Base-by-base conservation (phyloP, 768 basidiomycete genomes). In the Suillus plorans region DNA sequence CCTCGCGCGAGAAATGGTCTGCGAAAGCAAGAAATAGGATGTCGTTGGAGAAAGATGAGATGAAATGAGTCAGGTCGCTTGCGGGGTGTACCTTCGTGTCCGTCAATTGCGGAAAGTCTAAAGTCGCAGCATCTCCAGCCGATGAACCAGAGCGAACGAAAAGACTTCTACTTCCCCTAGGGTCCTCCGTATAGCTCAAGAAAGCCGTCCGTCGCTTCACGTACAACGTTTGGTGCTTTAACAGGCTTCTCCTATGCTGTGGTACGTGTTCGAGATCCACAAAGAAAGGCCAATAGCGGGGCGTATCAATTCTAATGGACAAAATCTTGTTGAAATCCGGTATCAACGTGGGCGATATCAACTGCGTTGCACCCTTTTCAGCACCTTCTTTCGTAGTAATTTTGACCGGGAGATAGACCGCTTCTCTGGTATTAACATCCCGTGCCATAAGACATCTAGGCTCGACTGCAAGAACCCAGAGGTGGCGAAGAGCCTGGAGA, bases 401-500 rank as follows among this genome's bases (percentile, higher is more conserved):
- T 76, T 95, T 96, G 71, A 98, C 85, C 0, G 96, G 97, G 0
- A 99, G 84, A 74, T 95, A 97, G 28, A 97, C 93, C 0, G 94
- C 88, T 73, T 97, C 93, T 4, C 85, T 84, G 3, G 92, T 93
- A 69, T 98, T 95, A 37, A 97, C 93, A 69, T 99, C 97, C 37
- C 93, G 86, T 0, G 95, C 93, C 44, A 95, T 85, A 20, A 99
- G 81, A 72, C 97, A 98, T 57, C 97, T 80, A 5, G 97, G 97
- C 71, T 99, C 97, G 6, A 92, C 90, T 1, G 97, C 97, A 52
- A 99, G 83, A 2, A 93, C 95, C 97, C 97, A 99, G 28, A 99
- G 78, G 74, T 99, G 97, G 8, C 97, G 88, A 66, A 96, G 85
- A 1, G 95, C 94, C 75, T 98, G 97, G 3, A 97, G 83, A 70